Evolutionary conservation across 768 basidiomycete genomes (phyloP), one percentile per base, ranked within the genome.

Genomic region (Pisolithus orientalis): DNA sequence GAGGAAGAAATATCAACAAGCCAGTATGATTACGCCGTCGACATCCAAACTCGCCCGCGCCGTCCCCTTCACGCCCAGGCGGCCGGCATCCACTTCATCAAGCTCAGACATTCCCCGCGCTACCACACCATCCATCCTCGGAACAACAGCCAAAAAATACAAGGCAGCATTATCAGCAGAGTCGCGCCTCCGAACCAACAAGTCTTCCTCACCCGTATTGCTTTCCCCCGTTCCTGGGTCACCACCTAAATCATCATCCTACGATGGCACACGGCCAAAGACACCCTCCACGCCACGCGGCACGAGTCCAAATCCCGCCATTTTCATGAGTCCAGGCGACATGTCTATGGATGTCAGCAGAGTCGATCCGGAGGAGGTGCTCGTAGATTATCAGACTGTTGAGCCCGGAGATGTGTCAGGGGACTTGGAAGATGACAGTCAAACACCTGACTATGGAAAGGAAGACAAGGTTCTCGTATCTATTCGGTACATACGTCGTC

Each of bases 391-490:
- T 56, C 76, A 86, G 63, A 87, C 72, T 1, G 79, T 92, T 2
- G 88, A 89, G 39, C 72, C 77, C 5, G 77, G 77, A 0, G 88
- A 91, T 62, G 59, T 88, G 7, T 87, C 83, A 9, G 84, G 68
- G 0, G 85, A 85, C 49, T 72, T 88, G 1, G 88, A 34, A 13
- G 34, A 89, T 50, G 82, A 83, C 50, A 72, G 73, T 16, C 61
- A 82, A n/a, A 62, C 65, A 1, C 65, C 69, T 1, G 76, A 83
- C 47, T 79, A 83, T 54, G 83, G 85, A n/a, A 81, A 79, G 48
- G 80, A 88, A 50, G 89, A 91, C 65, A 91, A 92, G 65, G 90
- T 91, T 43, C 82, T 92, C 66, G 90, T 92, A 21, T 90, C 90
- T 25, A 76, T 93, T 58, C 77, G 88, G 87, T 88, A 56, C 64